Evolutionary conservation across 2,329 filamentous ascomycete species (phyloP).

Genomic region (Aspergillus aculeatus): DNA sequence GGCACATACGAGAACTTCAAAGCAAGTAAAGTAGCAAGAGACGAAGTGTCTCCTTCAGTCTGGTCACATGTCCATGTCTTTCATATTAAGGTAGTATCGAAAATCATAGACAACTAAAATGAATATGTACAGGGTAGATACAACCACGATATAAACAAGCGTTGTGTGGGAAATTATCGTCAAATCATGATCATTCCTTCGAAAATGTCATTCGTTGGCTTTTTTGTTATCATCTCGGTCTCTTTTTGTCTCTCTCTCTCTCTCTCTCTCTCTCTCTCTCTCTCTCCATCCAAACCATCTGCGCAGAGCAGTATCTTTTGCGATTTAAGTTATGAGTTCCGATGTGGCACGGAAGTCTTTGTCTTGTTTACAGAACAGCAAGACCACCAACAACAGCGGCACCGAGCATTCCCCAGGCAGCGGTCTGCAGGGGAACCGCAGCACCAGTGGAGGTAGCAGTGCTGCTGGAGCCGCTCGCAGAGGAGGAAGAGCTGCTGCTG

Average conservation of each 20-base stretch:
- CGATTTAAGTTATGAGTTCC: background rate
- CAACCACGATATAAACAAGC: background rate
- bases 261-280: background rate
- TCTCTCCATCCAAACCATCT: background rate
- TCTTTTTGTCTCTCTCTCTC: background rate
- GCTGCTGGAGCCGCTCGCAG: conserved; percentile 6
- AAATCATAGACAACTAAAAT: background rate
- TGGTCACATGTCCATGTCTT: background rate
- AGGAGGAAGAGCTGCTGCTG: conserved; percentile 8
- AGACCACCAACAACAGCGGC: conserved; percentile 34
- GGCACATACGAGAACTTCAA: no score
- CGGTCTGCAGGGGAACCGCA: conserved; percentile 34
- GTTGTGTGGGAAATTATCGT: background rate
- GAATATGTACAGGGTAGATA: background rate
- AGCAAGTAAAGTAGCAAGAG: no score
- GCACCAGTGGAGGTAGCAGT: conserved; percentile 27
- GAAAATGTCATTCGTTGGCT: background rate
- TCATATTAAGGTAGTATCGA: background rate
- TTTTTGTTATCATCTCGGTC: background rate
- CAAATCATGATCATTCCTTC: background rate
- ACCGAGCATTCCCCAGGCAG: conserved; percentile 39
- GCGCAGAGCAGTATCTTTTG: background rate
- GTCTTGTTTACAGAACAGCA: conserved; percentile 28
- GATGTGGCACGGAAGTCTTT: no score
- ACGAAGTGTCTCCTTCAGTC: no score